Percentiles rank a stretch among this genome's conserved stretches.
phyloP scores from a whole-genome alignment of 352 stramenopile species.

The Blastocystis sp. region DNA sequence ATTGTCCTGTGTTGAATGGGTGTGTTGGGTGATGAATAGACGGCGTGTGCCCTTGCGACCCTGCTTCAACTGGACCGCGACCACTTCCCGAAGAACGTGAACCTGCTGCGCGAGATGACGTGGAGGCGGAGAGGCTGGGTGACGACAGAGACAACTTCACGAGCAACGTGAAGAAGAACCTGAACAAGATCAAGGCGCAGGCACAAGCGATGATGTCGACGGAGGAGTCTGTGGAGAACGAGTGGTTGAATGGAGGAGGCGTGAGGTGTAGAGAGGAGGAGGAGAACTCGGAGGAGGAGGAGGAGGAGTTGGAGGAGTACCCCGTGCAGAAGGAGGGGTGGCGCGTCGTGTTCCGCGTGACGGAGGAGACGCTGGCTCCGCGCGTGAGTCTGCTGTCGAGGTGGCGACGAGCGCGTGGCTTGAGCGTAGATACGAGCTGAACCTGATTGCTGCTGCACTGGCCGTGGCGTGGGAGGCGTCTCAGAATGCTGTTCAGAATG shows the following conservation, averaged over 20 bases:
- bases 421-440: not conserved
- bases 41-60: not conserved
- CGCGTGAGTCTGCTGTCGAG: not conserved
- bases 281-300: not conserved
- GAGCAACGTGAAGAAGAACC: slow-evolving; percentile 31
- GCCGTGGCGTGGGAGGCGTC: not conserved
- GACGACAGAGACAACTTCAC: slow-evolving; percentile 21
- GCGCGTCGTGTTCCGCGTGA: not conserved
- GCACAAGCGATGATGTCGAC: slow-evolving; percentile 13
- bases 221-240: not conserved
- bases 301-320: not conserved
- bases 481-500: not conserved
- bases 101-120: slow-evolving; percentile 5
- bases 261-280: slow-evolving; percentile 2
- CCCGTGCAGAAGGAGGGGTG: slow-evolving; percentile 3
- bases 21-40: not conserved
- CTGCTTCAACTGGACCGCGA: slow-evolving; percentile 11
- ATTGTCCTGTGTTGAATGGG: not conserved
- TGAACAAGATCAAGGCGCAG: slow-evolving; percentile 32
- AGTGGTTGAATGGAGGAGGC: too few relatives aligned
- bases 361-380: not conserved
- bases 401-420: not conserved
- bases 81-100: not conserved
- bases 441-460: not conserved
- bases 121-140: not conserved